Percentiles rank a stretch among this genome's conserved stretches.
Conservation (phyloP, 2,329 filamentous ascomycete genomes). For the Parafenestella ontariensis region DNA sequence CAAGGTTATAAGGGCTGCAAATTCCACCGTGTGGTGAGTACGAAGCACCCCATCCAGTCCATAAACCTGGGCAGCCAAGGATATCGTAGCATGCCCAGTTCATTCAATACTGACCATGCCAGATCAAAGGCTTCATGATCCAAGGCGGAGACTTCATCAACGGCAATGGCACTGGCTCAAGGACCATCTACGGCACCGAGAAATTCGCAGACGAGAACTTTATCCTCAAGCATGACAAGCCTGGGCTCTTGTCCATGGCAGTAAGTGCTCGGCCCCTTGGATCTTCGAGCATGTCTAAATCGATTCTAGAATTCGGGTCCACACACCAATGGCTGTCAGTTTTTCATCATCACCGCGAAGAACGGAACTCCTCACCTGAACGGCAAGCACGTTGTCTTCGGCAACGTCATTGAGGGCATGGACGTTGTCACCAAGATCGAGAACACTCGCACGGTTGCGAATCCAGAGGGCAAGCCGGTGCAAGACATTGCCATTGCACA, state of each 20-base stretch:
- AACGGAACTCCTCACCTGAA: slow-evolving; percentile 82
- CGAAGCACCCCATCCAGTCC: neutral
- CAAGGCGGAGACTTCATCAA: slow-evolving; percentile 97
- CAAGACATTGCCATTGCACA: slow-evolving; percentile 83
- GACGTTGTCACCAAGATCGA: slow-evolving; percentile 93
- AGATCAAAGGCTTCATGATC: slow-evolving; percentile 98
- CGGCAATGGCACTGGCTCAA: slow-evolving; percentile 87
- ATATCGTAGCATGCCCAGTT: neutral
- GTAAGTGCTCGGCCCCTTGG: slow-evolving; percentile 1
- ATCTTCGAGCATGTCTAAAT: neutral
- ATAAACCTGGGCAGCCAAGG: too few relatives aligned
- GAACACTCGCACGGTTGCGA: slow-evolving; percentile 72
- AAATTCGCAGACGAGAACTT: slow-evolving; percentile 94
- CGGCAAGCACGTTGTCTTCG: slow-evolving; percentile 91
- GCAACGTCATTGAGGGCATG: slow-evolving; percentile 86
- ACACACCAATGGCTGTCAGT: slow-evolving; percentile 93
- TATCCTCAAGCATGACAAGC: slow-evolving; percentile 74
- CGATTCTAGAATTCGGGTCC: slow-evolving; percentile 79
- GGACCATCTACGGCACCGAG: slow-evolving; percentile 84
- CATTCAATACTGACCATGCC: slow-evolving; percentile 12
- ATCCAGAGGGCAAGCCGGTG: slow-evolving; percentile 78
- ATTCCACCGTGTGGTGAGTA: slow-evolving; percentile 87
- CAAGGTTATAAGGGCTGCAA: slow-evolving; percentile 95
- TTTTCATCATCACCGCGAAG: slow-evolving; percentile 89
- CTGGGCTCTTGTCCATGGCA: slow-evolving; percentile 91